Percentiles rank a stretch among this genome's conserved stretches.
Conservation (phyloP, 2,329 filamentous ascomycete genomes). For the Passalora sequoiae region DNA sequence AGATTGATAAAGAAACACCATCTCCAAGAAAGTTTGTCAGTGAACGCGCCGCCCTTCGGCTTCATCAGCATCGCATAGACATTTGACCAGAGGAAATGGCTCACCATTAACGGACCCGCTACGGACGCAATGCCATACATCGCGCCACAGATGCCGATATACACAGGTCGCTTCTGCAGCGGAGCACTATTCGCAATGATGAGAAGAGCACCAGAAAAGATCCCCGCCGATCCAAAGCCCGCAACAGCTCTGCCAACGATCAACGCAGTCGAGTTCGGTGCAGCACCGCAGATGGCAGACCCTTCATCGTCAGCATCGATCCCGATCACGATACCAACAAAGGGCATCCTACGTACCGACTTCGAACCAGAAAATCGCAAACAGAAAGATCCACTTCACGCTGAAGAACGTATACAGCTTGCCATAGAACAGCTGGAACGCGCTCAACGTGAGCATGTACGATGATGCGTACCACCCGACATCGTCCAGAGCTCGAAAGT, state of each 20-base stretch:
- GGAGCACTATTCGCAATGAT: constrained; percentile 45
- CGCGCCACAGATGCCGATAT: constrained; percentile 34
- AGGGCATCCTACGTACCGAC: constrained; percentile 22
- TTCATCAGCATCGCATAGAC: background rate
- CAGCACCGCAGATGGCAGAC: constrained; percentile 50
- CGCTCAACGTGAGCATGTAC: constrained; percentile 2
- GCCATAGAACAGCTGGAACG: constrained; percentile 44
- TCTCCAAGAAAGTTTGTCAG: constrained; percentile 37
- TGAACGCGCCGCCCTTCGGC: constrained; percentile 39
- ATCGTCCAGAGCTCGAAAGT: constrained; percentile 34
- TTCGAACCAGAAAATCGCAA: constrained; percentile 44
- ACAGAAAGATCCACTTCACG: constrained; percentile 49
- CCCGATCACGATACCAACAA: background rate
- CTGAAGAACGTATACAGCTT: constrained; percentile 58
- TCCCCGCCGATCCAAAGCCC: constrained; percentile 49
- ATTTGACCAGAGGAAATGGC: background rate
- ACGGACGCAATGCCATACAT: constrained; percentile 40
- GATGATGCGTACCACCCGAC: constrained; percentile 34
- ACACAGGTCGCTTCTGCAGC: constrained; percentile 41
- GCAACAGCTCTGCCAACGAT: constrained; percentile 54
- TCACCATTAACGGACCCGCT: constrained; percentile 35
- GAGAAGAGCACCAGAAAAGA: constrained; percentile 50
- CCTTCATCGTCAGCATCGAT: constrained; percentile 31
- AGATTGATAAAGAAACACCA: constrained; percentile 40
- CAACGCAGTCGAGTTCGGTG: constrained; percentile 47